Percentiles rank a stretch among this genome's conserved stretches.
These are phyloP conservation scores for Boletus rubroflammeus DNA, from an alignment of 768 basidiomycete genomes.

Conservation along the genomic window DNA sequence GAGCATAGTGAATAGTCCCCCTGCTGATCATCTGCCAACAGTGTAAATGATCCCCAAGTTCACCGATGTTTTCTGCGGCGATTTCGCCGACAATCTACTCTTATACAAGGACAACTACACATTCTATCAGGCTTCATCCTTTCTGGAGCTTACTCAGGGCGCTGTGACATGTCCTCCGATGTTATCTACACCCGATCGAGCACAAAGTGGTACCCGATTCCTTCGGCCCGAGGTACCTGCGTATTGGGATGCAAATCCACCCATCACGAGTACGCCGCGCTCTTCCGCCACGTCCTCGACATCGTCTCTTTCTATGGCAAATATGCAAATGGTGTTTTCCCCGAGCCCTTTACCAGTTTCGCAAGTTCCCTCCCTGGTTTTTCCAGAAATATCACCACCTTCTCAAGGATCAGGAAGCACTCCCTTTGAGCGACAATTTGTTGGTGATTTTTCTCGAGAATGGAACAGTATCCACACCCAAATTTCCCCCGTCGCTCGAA, in stretches of 20 bases:
- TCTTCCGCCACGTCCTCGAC: conserved; percentile 10
- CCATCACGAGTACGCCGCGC: conserved; percentile 5
- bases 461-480: conserved; percentile 17
- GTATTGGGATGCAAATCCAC: background rate
- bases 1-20: background rate
- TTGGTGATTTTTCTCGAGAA: conserved; percentile 13
- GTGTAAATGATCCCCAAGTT: background rate
- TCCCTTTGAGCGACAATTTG: conserved; percentile 31
- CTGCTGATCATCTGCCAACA: background rate
- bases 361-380: conserved; percentile 14
- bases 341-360: conserved; percentile 27
- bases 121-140: conserved; percentile 5
- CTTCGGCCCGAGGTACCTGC: background rate
- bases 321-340: conserved; percentile 20
- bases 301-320: conserved; percentile 7
- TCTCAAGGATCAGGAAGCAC: conserved; percentile 24
- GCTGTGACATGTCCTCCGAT: background rate
- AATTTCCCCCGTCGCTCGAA: conserved; percentile 24
- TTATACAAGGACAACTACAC: conserved; percentile 5
- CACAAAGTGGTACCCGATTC: background rate
- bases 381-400: conserved; percentile 28
- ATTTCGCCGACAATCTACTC: conserved; percentile 6
- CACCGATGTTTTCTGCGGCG: conserved; percentile 5
- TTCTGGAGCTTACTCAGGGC: background rate
- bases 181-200: conserved; percentile 16